Base-by-base conservation (phyloP, 2,329 filamentous ascomycete genomes). In the Didymella pinodella region DNA sequence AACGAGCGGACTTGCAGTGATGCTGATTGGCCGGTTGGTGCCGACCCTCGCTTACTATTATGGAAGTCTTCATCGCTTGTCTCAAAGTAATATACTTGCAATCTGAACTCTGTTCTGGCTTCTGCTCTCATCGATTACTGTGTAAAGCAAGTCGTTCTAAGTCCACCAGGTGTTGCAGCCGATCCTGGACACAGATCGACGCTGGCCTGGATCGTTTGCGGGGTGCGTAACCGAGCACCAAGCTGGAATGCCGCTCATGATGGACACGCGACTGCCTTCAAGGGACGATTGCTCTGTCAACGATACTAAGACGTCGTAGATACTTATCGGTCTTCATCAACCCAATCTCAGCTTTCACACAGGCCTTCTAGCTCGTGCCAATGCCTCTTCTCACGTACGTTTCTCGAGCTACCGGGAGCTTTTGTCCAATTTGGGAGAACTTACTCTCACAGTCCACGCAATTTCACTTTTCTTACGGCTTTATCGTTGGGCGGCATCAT, bases 311-410 rank as follows among this genome's bases (percentile, higher is more conserved):
- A 32, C 6, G 12, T 26, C 31, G 22, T 12, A 45, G 14, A 41
- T 25, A 36, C 36, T 29, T 11, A 7, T 16, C 16, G 52, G 3
- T n/a, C 11, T 2, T 48, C 29, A 20, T 47, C 22, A 51, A 1
- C 11, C 25, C 5, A 12, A 32, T 28, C 32, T 16, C 38, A 26
- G 4, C 5, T 31, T 7, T 32, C 16, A 2, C 7, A 48, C 22
- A 31, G 7, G 28, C 14, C 20, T 2, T 10, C n/a, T 12, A 6
- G 26, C 41, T 31, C 12, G 28, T 14, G 36, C 22, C 65, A 66
- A 76, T 75, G 74, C 57, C 72, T 31, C 51, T 76, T 49, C 61
- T 76, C 59, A 74, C 64, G 74, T 75, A 72, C 55, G 71, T 61
- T 31, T n/a, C 31, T 10, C 20, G 18, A 18, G 26, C 26, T 11